Conservation (phyloP, 176 grass and related monocot genomes). For the Pharus latifolius region DNA sequence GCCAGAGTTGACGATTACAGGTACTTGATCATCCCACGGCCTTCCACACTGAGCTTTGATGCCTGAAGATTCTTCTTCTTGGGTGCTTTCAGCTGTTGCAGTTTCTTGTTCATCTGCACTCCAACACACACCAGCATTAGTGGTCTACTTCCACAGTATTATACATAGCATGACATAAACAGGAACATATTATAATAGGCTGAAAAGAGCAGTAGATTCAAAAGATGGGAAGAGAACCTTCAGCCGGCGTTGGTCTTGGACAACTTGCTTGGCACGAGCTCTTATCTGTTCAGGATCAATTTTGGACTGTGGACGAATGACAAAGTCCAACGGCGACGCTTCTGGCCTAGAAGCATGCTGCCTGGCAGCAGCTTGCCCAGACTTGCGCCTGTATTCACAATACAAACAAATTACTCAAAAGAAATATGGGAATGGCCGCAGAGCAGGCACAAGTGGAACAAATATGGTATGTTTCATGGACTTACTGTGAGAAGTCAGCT, state of each 20-base stretch:
- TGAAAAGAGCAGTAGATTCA: background rate
- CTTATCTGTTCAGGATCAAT: conserved; percentile 73
- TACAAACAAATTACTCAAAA: background rate
- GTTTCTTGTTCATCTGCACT: conserved; percentile 87
- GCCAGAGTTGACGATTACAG: conserved; percentile 24
- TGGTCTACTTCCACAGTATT: background rate
- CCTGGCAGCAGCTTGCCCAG: conserved; percentile 51
- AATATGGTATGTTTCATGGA: background rate
- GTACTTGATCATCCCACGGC: conserved; percentile 92
- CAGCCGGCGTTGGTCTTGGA: conserved; percentile 57
- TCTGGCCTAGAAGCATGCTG: conserved; percentile 86
- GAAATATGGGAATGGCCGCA: background rate
- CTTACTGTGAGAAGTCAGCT: conserved; percentile 87
- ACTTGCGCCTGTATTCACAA: conserved; percentile 29
- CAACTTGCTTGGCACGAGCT: conserved; percentile 73
- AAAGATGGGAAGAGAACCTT: conserved; percentile 33
- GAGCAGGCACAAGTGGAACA: background rate
- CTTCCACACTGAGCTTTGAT: conserved; percentile 88
- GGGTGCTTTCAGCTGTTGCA: conserved; percentile 77
- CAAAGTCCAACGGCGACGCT: conserved; percentile 83
- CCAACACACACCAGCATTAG: background rate
- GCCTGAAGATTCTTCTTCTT: conserved; percentile 97
- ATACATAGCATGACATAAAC: background rate
- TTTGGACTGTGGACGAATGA: conserved; percentile 86
- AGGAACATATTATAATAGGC: background rate